These are phyloP conservation scores for Leptographium galeiforme DNA, from an alignment of 2,329 filamentous ascomycete genomes.

Conservation along the genomic window DNA sequence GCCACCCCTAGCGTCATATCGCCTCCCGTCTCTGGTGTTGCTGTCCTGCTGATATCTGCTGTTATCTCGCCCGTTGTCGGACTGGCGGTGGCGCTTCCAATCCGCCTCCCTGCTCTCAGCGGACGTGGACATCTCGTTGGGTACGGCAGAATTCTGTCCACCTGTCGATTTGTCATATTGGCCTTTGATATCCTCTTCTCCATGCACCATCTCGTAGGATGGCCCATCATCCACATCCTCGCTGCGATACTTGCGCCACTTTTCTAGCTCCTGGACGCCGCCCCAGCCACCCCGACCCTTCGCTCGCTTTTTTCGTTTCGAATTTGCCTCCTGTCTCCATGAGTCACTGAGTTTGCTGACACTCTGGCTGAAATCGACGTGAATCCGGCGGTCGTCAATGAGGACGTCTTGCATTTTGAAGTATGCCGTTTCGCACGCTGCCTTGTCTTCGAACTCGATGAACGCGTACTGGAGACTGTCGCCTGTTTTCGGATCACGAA, in stretches of 20 bases:
- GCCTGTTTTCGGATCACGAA: slow-evolving; percentile 82
- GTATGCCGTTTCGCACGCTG: slow-evolving; percentile 86
- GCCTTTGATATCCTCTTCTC: slow-evolving; percentile 52
- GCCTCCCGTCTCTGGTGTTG: not conserved
- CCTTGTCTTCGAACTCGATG: slow-evolving; percentile 89
- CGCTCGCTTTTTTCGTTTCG: slow-evolving; percentile 48
- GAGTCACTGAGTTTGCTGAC: slow-evolving; percentile 76
- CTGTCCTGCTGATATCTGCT: slow-evolving; percentile 8
- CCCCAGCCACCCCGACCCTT: slow-evolving; percentile 64
- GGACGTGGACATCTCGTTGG: not conserved
- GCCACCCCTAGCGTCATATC: slow-evolving; percentile 8
- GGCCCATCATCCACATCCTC: slow-evolving; percentile 33
- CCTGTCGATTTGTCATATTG: slow-evolving; percentile 21
- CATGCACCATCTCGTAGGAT: slow-evolving; percentile 68
- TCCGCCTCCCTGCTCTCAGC: not conserved
- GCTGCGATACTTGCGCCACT: slow-evolving; percentile 78
- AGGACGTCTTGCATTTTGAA: slow-evolving; percentile 98
- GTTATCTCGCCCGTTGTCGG: not conserved
- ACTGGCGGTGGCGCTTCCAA: not conserved
- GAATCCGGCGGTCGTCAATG: slow-evolving; percentile 93
- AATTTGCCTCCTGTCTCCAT: slow-evolving; percentile 78
- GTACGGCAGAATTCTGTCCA: not conserved
- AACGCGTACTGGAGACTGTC: slow-evolving; percentile 97
- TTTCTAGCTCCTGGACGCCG: slow-evolving; percentile 76
- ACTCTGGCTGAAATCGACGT: slow-evolving; percentile 97